These are phyloP conservation scores for Brassica balearica DNA, from an alignment of 441 rosid species.

Conservation along the genomic window DNA sequence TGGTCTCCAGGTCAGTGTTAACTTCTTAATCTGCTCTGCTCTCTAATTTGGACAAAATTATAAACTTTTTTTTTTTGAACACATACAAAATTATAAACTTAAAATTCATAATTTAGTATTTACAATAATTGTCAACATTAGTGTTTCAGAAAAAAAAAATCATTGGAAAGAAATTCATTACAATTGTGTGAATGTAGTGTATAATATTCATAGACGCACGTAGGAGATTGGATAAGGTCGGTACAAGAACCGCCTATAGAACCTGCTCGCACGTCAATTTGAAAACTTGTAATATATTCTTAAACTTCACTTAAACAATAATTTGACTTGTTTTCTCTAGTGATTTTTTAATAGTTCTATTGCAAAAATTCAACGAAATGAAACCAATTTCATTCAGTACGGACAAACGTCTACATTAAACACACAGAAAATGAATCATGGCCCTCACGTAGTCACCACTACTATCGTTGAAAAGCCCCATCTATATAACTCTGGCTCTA, in stretches of 20 bases:
- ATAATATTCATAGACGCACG: slow-evolving; percentile 30
- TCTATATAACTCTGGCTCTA: slow-evolving; percentile 35
- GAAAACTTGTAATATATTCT: slow-evolving; percentile 23
- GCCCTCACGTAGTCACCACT: slow-evolving; percentile 57
- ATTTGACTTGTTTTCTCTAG: slow-evolving; percentile 28
- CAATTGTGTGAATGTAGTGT: neutral
- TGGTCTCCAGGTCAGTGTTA: too few species aligned
- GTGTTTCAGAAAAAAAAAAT: slow-evolving; percentile 6
- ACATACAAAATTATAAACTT: too few species aligned
- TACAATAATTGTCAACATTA: too few species aligned
- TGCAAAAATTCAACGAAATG: slow-evolving; percentile 14
- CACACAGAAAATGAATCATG: slow-evolving; percentile 45
- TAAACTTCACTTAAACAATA: slow-evolving; percentile 26
- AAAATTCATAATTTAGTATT: too few species aligned
- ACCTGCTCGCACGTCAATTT: neutral
- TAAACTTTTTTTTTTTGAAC: too few species aligned
- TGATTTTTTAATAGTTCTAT: neutral
- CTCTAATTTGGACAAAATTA: too few species aligned
- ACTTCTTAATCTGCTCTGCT: too few species aligned
- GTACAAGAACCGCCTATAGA: slow-evolving; percentile 41
- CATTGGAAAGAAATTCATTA: neutral
- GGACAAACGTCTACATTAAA: slow-evolving; percentile 37
- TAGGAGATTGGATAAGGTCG: slow-evolving; percentile 31
- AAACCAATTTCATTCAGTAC: slow-evolving; percentile 31
- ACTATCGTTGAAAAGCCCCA: neutral